Evolutionary conservation across 768 basidiomycete species (phyloP).

Genomic region (Agaricus bisporus): DNA sequence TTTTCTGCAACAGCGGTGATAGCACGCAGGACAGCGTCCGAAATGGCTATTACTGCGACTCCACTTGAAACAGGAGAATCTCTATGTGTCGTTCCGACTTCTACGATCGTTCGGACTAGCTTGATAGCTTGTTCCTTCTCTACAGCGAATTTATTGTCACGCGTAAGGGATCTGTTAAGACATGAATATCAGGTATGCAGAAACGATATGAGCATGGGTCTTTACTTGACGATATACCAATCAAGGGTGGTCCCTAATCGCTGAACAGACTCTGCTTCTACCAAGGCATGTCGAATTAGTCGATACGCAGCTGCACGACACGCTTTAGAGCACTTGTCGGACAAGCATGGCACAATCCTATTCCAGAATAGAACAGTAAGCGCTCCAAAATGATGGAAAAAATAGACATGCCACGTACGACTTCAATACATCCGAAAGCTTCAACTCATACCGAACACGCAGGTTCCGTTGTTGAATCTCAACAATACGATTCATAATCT

Average conservation of each 20-base stretch:
- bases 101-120: constrained; percentile 76
- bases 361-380: background rate
- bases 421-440: constrained; percentile 62
- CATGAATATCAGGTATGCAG: constrained; percentile 6
- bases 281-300: constrained; percentile 69
- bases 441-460: constrained; percentile 72
- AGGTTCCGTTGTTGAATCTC: constrained; percentile 62
- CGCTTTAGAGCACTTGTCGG: constrained; percentile 67
- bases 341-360: constrained; percentile 74
- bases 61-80: constrained; percentile 36
- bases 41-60: constrained; percentile 50
- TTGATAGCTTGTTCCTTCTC: constrained; percentile 94
- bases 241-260: constrained; percentile 66
- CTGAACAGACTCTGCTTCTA: constrained; percentile 68
- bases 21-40: constrained; percentile 76
- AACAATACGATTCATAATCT: constrained; percentile 60
- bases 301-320: constrained; percentile 81
- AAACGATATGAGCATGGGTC: background rate
- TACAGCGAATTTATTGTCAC: constrained; percentile 74
- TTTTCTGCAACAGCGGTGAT: constrained; percentile 93
- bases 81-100: constrained; percentile 59
- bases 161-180: constrained; percentile 61
- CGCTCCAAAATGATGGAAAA: background rate
- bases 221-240: constrained; percentile 87
- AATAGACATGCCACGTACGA: constrained; percentile 44